Percentiles rank a stretch among this genome's conserved stretches.
Evolutionary conservation across 2,329 filamentous ascomycete species (phyloP).

Genomic region (Graphilbum ipis-grandicollis): DNA sequence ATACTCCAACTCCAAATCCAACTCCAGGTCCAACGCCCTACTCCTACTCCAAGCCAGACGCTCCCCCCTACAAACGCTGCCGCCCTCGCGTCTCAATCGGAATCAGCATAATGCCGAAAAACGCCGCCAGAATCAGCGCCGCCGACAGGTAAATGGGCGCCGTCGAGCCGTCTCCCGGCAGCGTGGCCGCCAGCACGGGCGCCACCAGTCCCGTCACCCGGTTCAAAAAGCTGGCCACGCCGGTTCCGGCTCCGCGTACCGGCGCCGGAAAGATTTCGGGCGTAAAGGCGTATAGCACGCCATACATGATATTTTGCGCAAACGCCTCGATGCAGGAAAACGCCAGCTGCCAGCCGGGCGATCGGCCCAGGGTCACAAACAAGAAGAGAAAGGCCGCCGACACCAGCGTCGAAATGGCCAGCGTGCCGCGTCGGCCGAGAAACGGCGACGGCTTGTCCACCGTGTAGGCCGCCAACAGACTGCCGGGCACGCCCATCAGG

Average conservation of each 20-base stretch:
- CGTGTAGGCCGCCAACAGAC: conserved; percentile 54
- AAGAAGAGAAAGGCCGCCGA: conserved; percentile 54
- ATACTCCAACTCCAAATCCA: no score
- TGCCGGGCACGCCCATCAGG: conserved; percentile 59
- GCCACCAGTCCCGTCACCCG: conserved; percentile 49
- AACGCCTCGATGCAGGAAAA: conserved; percentile 55
- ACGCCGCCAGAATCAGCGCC: conserved; percentile 37
- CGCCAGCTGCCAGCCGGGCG: conserved; percentile 39
- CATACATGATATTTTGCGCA: conserved; percentile 62
- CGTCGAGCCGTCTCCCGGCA: conserved; percentile 39
- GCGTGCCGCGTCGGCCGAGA: conserved; percentile 54
- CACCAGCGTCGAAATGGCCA: conserved; percentile 48
- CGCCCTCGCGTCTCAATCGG: conserved; percentile 46
- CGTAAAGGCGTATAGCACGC: conserved; percentile 60
- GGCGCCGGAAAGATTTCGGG: conserved; percentile 62
- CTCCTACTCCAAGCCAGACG: no score
- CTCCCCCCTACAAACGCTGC: conserved; percentile 30
- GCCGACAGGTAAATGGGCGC: conserved; percentile 41
- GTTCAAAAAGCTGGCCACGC: conserved; percentile 56
- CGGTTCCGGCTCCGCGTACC: conserved; percentile 53
- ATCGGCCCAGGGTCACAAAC: conserved; percentile 41
- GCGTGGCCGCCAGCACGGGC: conserved; percentile 47
- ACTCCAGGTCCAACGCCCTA: no score
- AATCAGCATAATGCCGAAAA: conserved; percentile 40
- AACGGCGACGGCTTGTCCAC: conserved; percentile 47